A percentile compares a stretch with the other conserved stretches of the same genome.
These are phyloP conservation scores for Lachnellula hyalina DNA, from an alignment of 2,329 filamentous ascomycete genomes.

Conservation along the genomic window DNA sequence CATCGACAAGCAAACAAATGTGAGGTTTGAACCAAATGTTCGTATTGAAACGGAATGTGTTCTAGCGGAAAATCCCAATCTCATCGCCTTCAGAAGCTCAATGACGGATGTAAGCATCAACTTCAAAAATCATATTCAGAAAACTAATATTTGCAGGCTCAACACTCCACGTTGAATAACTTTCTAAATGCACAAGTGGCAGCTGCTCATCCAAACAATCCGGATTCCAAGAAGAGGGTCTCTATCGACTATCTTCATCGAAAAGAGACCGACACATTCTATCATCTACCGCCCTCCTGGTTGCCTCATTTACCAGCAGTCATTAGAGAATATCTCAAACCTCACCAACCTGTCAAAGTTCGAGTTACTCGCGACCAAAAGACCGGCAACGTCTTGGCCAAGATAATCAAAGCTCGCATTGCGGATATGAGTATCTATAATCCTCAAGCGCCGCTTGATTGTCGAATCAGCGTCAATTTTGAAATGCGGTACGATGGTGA, in stretches of 20 bases:
- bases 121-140: not conserved
- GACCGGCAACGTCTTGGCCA: constrained; percentile 63
- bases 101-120: constrained; percentile 72
- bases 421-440: constrained; percentile 83
- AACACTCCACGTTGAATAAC: constrained; percentile 79
- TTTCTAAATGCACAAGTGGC: constrained; percentile 70
- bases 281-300: constrained; percentile 60
- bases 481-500: constrained; percentile 83
- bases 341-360: constrained; percentile 54
- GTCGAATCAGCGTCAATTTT: constrained; percentile 88
- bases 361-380: constrained; percentile 74
- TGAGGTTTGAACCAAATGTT: constrained; percentile 53
- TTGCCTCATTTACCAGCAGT: constrained; percentile 58
- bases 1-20: constrained; percentile 65
- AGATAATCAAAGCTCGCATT: constrained; percentile 88
- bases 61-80: constrained; percentile 49
- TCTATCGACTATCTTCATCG: constrained; percentile 76
- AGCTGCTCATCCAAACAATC: constrained; percentile 50
- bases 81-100: constrained; percentile 72
- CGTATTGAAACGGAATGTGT: constrained; percentile 67
- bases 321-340: constrained; percentile 55
- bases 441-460: constrained; percentile 74
- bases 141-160: constrained; percentile 45
- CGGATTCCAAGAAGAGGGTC: constrained; percentile 43
- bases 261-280: constrained; percentile 78